A percentile compares a stretch with the other conserved stretches of the same genome.
Evolutionary conservation across 176 grass and related monocot genomes (phyloP).

Genomic region (Juncus effusus): DNA sequence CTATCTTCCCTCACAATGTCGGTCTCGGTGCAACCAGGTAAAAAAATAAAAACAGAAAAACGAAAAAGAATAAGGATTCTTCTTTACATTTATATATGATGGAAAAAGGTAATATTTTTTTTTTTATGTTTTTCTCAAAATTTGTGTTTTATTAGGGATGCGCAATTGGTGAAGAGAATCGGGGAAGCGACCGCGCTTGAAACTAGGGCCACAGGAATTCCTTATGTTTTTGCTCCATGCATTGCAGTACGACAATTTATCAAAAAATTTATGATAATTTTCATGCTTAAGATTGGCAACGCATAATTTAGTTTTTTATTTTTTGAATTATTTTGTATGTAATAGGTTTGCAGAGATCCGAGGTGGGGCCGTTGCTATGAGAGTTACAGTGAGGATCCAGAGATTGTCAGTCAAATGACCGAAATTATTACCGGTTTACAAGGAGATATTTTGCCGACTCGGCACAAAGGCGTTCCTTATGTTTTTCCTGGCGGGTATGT

Average conservation of each 20-base stretch:
- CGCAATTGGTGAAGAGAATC: conserved; percentile 54
- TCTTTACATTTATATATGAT: too few species aligned
- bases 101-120: background rate
- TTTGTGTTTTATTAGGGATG: conserved; percentile 37
- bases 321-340: background rate
- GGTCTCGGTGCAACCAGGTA: conserved; percentile 79
- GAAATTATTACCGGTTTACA: conserved; percentile 61
- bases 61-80: too few species aligned
- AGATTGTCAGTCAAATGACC: conserved; percentile 58
- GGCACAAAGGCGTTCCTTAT: conserved; percentile 44
- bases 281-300: too few species aligned
- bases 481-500: conserved; percentile 49
- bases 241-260: conserved; percentile 43
- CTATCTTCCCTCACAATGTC: conserved; percentile 70
- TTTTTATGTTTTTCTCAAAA: background rate
- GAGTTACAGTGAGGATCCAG: conserved; percentile 72
- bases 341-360: conserved; percentile 79
- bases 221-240: conserved; percentile 67
- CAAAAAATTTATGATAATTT: too few species aligned
- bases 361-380: conserved; percentile 85
- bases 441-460: conserved; percentile 43
- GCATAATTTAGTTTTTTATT: background rate
- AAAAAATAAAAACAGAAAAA: background rate
- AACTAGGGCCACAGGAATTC: conserved; percentile 72
- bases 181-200: conserved; percentile 75